Conservation (phyloP, 2,329 filamentous ascomycete species). For the Ophiostoma piceae region DNA sequence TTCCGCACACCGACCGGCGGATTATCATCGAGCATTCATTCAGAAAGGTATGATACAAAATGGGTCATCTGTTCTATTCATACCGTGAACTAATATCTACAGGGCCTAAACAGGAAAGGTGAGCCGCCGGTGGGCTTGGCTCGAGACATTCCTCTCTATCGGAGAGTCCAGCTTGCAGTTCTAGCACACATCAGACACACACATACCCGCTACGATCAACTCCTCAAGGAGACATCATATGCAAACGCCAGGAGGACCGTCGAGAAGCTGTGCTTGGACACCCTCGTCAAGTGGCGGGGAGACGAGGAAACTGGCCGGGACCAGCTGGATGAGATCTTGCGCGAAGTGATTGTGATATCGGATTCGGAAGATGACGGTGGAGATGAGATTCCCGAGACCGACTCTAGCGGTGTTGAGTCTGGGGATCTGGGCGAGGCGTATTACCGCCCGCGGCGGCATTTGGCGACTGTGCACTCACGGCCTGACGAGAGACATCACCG, state of each 20-base stretch:
- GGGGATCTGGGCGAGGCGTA: slow-evolving; percentile 15
- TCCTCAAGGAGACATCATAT: slow-evolving; percentile 55
- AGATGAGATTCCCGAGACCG: slow-evolving; percentile 37
- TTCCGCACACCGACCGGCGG: slow-evolving; percentile 59
- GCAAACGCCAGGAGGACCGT: slow-evolving; percentile 57
- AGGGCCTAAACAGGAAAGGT: slow-evolving; percentile 49
- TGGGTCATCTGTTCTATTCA: neutral
- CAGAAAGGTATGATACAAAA: slow-evolving; percentile 46
- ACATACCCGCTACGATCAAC: slow-evolving; percentile 60
- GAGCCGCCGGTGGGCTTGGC: slow-evolving; percentile 55
- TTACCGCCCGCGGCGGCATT: neutral
- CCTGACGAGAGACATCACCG: neutral
- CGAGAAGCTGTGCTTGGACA: slow-evolving; percentile 56
- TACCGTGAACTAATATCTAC: neutral
- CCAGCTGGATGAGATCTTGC: slow-evolving; percentile 61
- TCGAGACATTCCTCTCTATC: slow-evolving; percentile 51
- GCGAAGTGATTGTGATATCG: slow-evolving; percentile 63
- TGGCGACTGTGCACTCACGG: neutral
- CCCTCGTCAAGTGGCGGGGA: slow-evolving; percentile 66
- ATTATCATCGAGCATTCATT: slow-evolving; percentile 60
- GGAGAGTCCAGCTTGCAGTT: slow-evolving; percentile 60
- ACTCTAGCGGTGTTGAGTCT: slow-evolving; percentile 22
- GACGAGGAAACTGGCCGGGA: slow-evolving; percentile 65
- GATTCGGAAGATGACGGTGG: slow-evolving; percentile 48
- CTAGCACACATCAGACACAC: slow-evolving; percentile 62